These are phyloP conservation scores for Candida golubevii DNA, from an alignment of 805 yeast species.

Conservation along the genomic window DNA sequence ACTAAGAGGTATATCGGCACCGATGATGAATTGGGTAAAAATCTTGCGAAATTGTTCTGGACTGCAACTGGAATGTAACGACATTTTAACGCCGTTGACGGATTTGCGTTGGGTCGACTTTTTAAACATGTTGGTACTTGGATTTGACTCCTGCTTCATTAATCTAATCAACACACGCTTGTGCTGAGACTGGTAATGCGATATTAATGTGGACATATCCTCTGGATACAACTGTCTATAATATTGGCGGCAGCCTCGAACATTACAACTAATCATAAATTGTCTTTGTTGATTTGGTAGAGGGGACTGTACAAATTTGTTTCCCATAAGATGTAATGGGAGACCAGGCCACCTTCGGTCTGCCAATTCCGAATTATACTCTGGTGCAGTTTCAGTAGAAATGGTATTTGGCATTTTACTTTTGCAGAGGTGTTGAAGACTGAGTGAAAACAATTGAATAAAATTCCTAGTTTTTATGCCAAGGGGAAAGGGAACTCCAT, in stretches of 20 bases:
- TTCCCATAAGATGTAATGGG: too few species aligned
- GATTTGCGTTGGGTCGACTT: slow-evolving; percentile 1
- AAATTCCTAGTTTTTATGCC: too few species aligned
- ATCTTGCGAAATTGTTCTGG: not conserved
- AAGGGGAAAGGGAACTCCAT: too few species aligned
- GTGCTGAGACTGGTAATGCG: slow-evolving; percentile 1
- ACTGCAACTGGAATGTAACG: slow-evolving; percentile 1
- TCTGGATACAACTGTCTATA: slow-evolving; percentile 3
- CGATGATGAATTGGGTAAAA: slow-evolving; percentile 1
- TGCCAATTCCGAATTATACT: too few species aligned
- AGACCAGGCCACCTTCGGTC: too few species aligned
- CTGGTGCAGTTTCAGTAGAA: too few species aligned
- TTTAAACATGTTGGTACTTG: slow-evolving; percentile 2
- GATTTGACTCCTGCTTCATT: not conserved
- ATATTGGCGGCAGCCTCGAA: not conserved
- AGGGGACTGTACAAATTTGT: too few species aligned
- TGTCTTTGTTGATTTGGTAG: too few species aligned
- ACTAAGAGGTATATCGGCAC: slow-evolving; percentile 2
- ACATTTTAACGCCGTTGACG: not conserved
- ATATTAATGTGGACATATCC: slow-evolving; percentile 2
- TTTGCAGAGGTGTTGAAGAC: too few species aligned
- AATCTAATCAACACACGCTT: not conserved
- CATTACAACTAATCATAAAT: not conserved
- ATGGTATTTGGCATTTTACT: too few species aligned
- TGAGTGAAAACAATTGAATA: too few species aligned